These are phyloP conservation scores for Candida nemodendra DNA, from an alignment of 805 yeast genomes.

Conservation along the genomic window DNA sequence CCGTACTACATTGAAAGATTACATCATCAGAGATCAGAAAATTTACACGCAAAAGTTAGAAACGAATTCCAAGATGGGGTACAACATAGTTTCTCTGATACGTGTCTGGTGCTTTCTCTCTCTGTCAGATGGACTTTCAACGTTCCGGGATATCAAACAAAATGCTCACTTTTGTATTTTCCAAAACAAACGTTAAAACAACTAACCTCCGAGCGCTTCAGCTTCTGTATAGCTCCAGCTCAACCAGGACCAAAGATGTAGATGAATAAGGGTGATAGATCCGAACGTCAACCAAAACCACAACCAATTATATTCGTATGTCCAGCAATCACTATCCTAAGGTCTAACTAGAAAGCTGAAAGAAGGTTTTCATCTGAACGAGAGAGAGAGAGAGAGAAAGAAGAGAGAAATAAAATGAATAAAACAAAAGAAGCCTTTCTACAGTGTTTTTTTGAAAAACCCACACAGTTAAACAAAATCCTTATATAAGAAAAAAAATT, in stretches of 20 bases:
- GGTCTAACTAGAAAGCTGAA: slow-evolving; percentile 20
- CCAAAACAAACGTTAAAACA: too few relatives aligned
- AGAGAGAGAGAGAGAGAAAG: slow-evolving; percentile 37
- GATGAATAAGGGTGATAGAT: background rate
- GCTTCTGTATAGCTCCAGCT: background rate
- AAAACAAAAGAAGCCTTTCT: slow-evolving; percentile 1
- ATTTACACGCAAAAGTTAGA: too few relatives aligned
- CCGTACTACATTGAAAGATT: too few relatives aligned
- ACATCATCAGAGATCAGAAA: too few relatives aligned
- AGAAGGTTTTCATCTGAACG: slow-evolving; percentile 38
- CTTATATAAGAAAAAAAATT: slow-evolving; percentile 6
- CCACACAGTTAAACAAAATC: background rate
- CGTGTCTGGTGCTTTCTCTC: too few relatives aligned
- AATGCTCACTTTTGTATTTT: too few relatives aligned
- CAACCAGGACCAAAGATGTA: background rate
- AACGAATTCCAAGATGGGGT: too few relatives aligned
- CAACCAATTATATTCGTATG: slow-evolving; percentile 2
- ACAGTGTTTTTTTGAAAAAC: background rate
- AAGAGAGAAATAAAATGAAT: slow-evolving; percentile 25
- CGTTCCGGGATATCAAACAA: background rate
- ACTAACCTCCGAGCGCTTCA: too few relatives aligned
- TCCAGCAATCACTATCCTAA: slow-evolving; percentile 14
- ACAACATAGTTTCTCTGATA: too few relatives aligned
- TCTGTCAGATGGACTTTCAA: background rate
- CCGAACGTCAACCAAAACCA: background rate